Evolutionary conservation across 2,329 filamentous ascomycete genomes (phyloP).

Genomic region (Aureobasidium sp.): DNA sequence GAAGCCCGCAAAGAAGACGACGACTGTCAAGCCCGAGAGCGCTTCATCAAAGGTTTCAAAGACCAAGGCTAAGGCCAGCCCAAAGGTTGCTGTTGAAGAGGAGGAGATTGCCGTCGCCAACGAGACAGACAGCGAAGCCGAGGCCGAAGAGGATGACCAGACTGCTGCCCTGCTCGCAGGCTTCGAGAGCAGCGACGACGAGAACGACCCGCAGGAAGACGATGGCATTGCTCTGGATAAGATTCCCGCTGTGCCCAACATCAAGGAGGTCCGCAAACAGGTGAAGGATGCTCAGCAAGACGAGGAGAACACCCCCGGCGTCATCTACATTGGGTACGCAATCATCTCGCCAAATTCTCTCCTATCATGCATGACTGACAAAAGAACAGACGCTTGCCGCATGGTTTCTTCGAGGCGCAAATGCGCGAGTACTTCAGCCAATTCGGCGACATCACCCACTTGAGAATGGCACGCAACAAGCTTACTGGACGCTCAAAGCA

Average conservation of each 20-base stretch:
- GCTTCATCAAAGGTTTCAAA: conserved; percentile 5
- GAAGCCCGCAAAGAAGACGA: conserved; percentile 11
- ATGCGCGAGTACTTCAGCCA: conserved; percentile 91
- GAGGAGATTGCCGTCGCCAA: conserved; percentile 12
- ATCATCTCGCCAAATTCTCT: not conserved
- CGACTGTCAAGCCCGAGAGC: conserved; percentile 10
- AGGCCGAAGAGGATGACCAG: conserved; percentile 34
- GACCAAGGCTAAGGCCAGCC: conserved; percentile 6
- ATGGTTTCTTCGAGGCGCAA: conserved; percentile 95
- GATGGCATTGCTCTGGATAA: conserved; percentile 30
- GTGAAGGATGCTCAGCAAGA: conserved; percentile 44
- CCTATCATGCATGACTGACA: not conserved
- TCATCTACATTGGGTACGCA: conserved; percentile 71
- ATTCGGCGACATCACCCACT: conserved; percentile 71
- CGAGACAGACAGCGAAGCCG: conserved; percentile 24
- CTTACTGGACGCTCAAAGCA: conserved; percentile 87
- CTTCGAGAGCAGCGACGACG: conserved; percentile 40
- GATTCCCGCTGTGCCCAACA: conserved; percentile 26
- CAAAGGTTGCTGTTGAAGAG: conserved; percentile 16
- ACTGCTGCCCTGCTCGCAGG: conserved; percentile 44
- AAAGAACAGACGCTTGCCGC: conserved; percentile 58
- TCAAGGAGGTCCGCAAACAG: conserved; percentile 28
- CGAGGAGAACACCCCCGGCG: conserved; percentile 54
- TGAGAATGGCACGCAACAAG: conserved; percentile 85
- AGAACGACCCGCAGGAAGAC: conserved; percentile 30